Percentiles rank a stretch among this genome's conserved stretches.
Evolutionary conservation across 768 basidiomycete species (phyloP).

Genomic region (Lanmaoa pseudosensibilis): DNA sequence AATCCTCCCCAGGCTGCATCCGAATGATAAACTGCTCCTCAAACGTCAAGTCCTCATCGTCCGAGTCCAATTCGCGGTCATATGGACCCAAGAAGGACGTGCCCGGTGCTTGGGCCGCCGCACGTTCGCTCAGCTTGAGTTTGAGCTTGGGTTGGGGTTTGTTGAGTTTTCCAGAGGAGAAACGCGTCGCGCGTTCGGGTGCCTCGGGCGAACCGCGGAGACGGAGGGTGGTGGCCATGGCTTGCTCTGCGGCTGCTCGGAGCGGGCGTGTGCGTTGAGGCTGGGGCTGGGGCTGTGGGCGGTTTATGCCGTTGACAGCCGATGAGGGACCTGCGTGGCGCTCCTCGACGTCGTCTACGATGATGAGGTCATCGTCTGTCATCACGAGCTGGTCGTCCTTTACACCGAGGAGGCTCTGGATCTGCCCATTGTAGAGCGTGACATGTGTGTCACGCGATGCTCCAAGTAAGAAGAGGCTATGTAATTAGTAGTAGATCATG

Average conservation of each 20-base stretch:
- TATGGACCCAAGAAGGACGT: slow-evolving; percentile 89
- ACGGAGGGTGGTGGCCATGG: slow-evolving; percentile 38
- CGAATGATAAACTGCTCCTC: slow-evolving; percentile 97
- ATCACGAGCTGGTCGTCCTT: slow-evolving; percentile 4
- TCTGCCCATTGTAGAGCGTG: neutral
- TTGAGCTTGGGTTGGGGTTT: slow-evolving; percentile 74
- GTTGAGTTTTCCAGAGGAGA: slow-evolving; percentile 47
- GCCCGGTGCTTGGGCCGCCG: slow-evolving; percentile 76
- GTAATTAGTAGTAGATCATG: neutral
- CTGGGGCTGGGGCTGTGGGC: slow-evolving; percentile 13
- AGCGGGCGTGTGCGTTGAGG: slow-evolving; percentile 33
- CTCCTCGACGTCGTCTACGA: slow-evolving; percentile 58
- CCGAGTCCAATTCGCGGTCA: slow-evolving; percentile 92
- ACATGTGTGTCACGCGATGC: slow-evolving; percentile 23
- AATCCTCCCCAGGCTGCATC: slow-evolving; percentile 83
- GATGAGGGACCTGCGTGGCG: slow-evolving; percentile 40
- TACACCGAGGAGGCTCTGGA: neutral
- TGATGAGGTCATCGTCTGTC: slow-evolving; percentile 64
- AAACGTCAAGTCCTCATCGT: slow-evolving; percentile 91
- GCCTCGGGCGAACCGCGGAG: slow-evolving; percentile 31
- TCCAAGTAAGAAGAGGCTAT: neutral
- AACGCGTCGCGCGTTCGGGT: slow-evolving; percentile 57
- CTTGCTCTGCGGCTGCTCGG: slow-evolving; percentile 34
- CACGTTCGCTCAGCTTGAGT: slow-evolving; percentile 83
- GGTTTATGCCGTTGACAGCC: slow-evolving; percentile 26